Evolutionary conservation across 1,284 basidiomycete genomes (phyloP), one percentile per base, ranked within the genome.

Genomic region (Ganoderma lucidum): DNA sequence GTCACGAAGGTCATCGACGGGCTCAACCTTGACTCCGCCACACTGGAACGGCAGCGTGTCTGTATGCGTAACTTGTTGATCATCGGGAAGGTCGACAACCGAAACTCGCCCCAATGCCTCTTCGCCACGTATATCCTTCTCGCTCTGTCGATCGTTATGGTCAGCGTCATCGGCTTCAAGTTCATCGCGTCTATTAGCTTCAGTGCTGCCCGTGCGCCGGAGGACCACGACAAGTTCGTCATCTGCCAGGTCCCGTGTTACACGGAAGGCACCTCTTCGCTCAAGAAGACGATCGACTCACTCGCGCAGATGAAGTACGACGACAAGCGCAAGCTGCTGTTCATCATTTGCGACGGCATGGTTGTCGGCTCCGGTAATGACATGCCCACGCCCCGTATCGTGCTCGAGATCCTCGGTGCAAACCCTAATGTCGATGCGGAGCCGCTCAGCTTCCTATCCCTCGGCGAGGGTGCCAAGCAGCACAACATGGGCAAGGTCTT

Each of bases 401-500:
- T 98, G 3, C 86, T 99, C 61, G 97, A 99, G 79, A 96, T 99
- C 73, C 90, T 99, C 19, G 98, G 98, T 66, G 96, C 93, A 1
- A 96, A 98, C 79, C 91, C 96, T 0, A 95, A 96, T 74, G 83
- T 95, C 60, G 96, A 99, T 75, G 96, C 97, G 0, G 97, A 99
- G 80, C 95, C 97, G 6, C 86, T 99, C 70, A 94, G 94, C 76
- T 99, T 99, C 88, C 84, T 96, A 61, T 96, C 94, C 17, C 87
- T 99, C 61, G 97, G 97, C 19, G 96, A 99, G 79, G 97, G 97
- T 56, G 90, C 94, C 61, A 96, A 95, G 81, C 97, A 99, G 82
- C 94, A 98, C 80, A 99, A 99, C 78, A 98, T 98, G 92, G 97
- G 93, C 82, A 99, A 99, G 84, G 91, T 99, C 6, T 99, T 98